Percentiles rank a stretch among this genome's conserved stretches.
These are phyloP conservation scores for Aspergillus sp. DNA, from an alignment of 2,329 filamentous ascomycete genomes.

Conservation along the genomic window DNA sequence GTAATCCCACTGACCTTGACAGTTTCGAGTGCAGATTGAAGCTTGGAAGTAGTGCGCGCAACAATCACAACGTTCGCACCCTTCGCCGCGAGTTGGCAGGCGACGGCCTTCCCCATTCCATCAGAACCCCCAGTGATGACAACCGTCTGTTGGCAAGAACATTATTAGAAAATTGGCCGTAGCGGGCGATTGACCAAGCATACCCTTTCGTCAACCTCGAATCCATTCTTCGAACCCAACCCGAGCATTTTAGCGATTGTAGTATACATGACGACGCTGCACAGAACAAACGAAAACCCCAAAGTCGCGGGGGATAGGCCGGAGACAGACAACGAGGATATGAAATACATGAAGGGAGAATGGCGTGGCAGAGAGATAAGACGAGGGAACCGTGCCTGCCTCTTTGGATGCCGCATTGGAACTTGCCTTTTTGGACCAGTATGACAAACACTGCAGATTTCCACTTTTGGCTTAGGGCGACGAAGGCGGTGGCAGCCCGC, in stretches of 20 bases:
- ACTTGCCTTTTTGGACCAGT: too few relatives aligned
- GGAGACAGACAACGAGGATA: conserved; percentile 12
- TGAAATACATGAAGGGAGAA: conserved; percentile 15
- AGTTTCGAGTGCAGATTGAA: conserved; percentile 59
- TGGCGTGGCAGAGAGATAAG: conserved; percentile 1
- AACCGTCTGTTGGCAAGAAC: conserved; percentile 55
- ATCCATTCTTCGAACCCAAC: conserved; percentile 55
- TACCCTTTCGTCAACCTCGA: conserved; percentile 79
- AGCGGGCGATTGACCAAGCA: conserved; percentile 11
- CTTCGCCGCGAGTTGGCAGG: conserved; percentile 65
- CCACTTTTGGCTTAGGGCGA: conserved; percentile 9
- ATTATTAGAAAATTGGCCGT: conserved; percentile 7
- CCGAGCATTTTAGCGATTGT: conserved; percentile 33
- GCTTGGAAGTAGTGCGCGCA: conserved; percentile 66
- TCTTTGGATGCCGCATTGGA: not conserved
- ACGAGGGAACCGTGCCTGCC: conserved; percentile 1
- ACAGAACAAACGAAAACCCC: conserved; percentile 25
- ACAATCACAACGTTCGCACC: conserved; percentile 84
- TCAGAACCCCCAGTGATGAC: conserved; percentile 87
- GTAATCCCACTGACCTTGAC: conserved; percentile 47
- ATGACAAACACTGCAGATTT: conserved; percentile 14
- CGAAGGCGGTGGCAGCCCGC: conserved; percentile 23
- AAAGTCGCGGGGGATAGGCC: conserved; percentile 18
- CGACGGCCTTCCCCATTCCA: conserved; percentile 76
- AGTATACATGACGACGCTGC: conserved; percentile 26